Evolutionary conservation across 768 basidiomycete species (phyloP).

Genomic region (Suillus bovinus): DNA sequence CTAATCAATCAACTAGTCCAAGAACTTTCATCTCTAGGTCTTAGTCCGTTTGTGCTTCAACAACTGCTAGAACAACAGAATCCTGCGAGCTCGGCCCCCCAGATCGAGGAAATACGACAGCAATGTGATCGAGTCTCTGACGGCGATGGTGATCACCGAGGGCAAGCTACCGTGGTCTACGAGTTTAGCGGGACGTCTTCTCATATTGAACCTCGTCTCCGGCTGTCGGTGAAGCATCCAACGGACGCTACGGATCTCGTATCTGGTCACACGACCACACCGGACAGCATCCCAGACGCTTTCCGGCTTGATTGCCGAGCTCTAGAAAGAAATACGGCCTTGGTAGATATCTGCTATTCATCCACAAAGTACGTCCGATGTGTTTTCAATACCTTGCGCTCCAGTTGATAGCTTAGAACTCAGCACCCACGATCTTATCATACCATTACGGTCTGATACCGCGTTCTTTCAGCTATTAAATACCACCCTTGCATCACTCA

Average conservation of each 20-base stretch:
- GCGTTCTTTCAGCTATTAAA: slow-evolving; percentile 79
- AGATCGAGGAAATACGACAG: slow-evolving; percentile 10
- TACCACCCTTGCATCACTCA: slow-evolving; percentile 55
- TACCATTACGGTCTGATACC: slow-evolving; percentile 78
- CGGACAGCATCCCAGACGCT: slow-evolving; percentile 15
- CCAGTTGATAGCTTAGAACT: not conserved
- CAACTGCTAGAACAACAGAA: slow-evolving; percentile 34
- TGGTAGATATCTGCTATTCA: not conserved
- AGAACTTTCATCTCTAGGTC: slow-evolving; percentile 74
- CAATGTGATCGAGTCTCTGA: not conserved
- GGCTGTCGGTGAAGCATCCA: slow-evolving; percentile 44
- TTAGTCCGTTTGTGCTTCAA: slow-evolving; percentile 50
- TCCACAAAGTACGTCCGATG: not conserved
- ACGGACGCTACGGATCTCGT: not conserved
- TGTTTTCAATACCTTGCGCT: not conserved
- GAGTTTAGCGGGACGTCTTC: slow-evolving; percentile 52
- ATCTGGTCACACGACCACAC: slow-evolving; percentile 13
- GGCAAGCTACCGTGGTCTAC: slow-evolving; percentile 45
- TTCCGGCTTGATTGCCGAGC: slow-evolving; percentile 9
- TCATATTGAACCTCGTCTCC: slow-evolving; percentile 56
- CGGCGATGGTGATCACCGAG: not conserved
- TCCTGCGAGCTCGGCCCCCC: slow-evolving; percentile 11
- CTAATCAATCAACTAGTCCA: slow-evolving; percentile 80
- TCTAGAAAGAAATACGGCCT: not conserved
- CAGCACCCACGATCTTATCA: slow-evolving; percentile 54